Conservation (phyloP, 352 stramenopile genomes). For the Phytophthora crassamura region DNA sequence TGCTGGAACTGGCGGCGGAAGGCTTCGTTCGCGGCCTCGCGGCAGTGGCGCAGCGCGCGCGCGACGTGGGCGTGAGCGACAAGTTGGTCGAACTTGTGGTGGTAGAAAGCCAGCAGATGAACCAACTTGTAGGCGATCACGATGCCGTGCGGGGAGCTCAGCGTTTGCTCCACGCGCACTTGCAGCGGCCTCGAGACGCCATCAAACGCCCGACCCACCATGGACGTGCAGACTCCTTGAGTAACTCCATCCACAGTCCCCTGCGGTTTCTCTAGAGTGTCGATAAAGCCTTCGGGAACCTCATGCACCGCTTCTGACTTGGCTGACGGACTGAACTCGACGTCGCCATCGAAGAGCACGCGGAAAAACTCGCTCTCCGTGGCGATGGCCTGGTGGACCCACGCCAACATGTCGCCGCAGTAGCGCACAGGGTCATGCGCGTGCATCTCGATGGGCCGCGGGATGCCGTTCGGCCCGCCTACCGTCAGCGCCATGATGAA, state of each 20-base stretch:
- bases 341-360: constrained; percentile 74
- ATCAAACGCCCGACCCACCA: constrained; percentile 70
- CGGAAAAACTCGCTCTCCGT: constrained; percentile 85
- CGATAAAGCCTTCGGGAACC: too few relatives aligned
- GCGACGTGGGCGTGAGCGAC: constrained; percentile 45
- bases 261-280: constrained; percentile 1
- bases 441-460: constrained; percentile 88
- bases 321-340: constrained; percentile 38
- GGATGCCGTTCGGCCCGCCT: constrained; percentile 74
- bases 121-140: constrained; percentile 72
- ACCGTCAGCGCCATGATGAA: constrained; percentile 85
- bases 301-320: background rate
- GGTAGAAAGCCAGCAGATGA: constrained; percentile 73
- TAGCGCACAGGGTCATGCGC: constrained; percentile 89
- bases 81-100: constrained; percentile 61
- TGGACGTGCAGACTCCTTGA: constrained; percentile 40
- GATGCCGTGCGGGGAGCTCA: constrained; percentile 58
- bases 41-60: constrained; percentile 46
- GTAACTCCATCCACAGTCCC: background rate
- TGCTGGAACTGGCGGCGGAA: constrained; percentile 66
- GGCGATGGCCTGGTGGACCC: constrained; percentile 86
- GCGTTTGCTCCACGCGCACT: constrained; percentile 71
- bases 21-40: constrained; percentile 43
- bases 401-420: constrained; percentile 90
- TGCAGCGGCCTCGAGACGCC: constrained; percentile 60